phyloP scores from a whole-genome alignment of 768 basidiomycete genomes.

The Tulasnella sp. region DNA sequence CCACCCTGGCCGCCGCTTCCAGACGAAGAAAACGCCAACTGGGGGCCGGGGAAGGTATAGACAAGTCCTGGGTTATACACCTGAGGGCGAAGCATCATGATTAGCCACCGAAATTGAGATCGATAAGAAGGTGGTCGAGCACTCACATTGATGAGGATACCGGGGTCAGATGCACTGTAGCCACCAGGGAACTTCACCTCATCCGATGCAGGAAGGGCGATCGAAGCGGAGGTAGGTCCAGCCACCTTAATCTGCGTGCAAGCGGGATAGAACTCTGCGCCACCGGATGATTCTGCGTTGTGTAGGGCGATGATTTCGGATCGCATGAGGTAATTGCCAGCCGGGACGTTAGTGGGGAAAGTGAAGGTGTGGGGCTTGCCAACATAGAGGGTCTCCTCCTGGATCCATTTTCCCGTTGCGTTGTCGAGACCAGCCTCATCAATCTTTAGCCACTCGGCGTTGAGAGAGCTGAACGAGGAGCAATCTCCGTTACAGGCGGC shows the following conservation, averaged over 20 bases:
- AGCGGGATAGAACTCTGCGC: constrained; percentile 72
- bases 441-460: constrained; percentile 69
- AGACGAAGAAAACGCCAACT: not conserved
- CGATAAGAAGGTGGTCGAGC: not conserved
- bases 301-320: constrained; percentile 33
- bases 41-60: constrained; percentile 18
- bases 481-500: constrained; percentile 49
- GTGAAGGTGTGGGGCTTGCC: constrained; percentile 21
- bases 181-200: constrained; percentile 63
- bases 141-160: constrained; percentile 41
- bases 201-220: not conserved
- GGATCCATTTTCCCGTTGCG: constrained; percentile 35
- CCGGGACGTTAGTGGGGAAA: constrained; percentile 37
- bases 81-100: not conserved
- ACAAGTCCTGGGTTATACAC: constrained; percentile 15
- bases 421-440: constrained; percentile 28
- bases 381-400: constrained; percentile 28
- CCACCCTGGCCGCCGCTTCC: not conserved
- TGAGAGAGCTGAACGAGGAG: constrained; percentile 45
- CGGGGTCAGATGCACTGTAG: constrained; percentile 59
- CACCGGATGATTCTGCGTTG: not conserved
- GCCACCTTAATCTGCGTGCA: constrained; percentile 47
- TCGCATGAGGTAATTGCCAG: constrained; percentile 66
- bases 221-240: constrained; percentile 35
- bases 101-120: not conserved